Base-by-base conservation (phyloP, 208 protist species). In the Endotrypanum monterogeii region DNA sequence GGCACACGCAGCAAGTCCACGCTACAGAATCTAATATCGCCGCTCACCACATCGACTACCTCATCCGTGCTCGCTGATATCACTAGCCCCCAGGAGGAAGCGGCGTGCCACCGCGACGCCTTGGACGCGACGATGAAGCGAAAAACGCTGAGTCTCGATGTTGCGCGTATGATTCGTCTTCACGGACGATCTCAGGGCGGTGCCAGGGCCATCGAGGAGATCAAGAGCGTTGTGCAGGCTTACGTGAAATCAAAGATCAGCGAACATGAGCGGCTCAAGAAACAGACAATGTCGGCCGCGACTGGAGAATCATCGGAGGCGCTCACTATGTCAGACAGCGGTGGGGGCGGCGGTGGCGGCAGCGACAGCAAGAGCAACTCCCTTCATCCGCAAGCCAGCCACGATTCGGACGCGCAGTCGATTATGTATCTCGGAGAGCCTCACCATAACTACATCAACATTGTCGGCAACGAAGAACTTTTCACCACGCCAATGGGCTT, bases 401-500 rank as follows among this genome's bases (percentile, higher is more conserved):
- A 30, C 46, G 23, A 20, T 18, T 8, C 55, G 12, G 55, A 44
- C 20, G 20, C 50, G 66, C 25, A 55, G 44, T 58, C 28, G 14
- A 18, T 37, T 3, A 20, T 18, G 25, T 37, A 44, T 16, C 23
- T 18, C 9, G 41, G 44, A 11, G 61, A 52, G 39, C 48, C 56
- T 41, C 62, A 44, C 14, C 41, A 28, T 32, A 67, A 6, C 41
- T 23, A 60, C 32, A 67, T 58, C 4, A 52, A 73, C 28, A 57
- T 83, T 7, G 54, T 90, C 9, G 76, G 76, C 23, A 85, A 66
- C 48, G 83, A 94, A 66, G 76, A 76, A 9, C 70, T 80, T 62
- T 84, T 92, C 35, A 87, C 81, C 9, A 88, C 86, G 12, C 86
- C 87, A 48, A 85, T 91, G 73, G 86, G 86, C 39, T 93, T 87